Evolutionary conservation across 2,329 filamentous ascomycete species (phyloP).

Genomic region (Mycogone perniciosa): DNA sequence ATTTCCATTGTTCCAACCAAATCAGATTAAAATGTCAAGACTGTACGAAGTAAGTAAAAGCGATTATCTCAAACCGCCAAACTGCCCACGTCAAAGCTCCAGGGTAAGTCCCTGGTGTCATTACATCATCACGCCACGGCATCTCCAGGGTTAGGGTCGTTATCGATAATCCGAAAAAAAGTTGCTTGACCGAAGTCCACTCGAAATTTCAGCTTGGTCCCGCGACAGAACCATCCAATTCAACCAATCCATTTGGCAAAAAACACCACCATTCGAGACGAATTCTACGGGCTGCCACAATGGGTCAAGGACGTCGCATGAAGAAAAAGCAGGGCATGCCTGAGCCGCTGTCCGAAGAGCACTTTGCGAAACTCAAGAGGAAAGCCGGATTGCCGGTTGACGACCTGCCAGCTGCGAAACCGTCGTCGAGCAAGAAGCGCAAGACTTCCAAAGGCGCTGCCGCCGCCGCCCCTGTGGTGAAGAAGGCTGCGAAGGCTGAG

Average conservation of each 20-base stretch:
- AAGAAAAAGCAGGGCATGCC: conserved; percentile 84
- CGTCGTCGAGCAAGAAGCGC: conserved; percentile 55
- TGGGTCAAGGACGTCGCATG: conserved; percentile 89
- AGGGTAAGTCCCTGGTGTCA: neutral
- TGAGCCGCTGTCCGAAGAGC: conserved; percentile 71
- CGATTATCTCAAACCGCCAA: no score
- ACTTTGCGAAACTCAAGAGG: conserved; percentile 74
- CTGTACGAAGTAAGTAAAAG: no score
- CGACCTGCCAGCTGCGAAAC: conserved; percentile 43
- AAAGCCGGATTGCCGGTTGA: conserved; percentile 68
- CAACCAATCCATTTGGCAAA: conserved; percentile 4
- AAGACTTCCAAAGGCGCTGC: conserved; percentile 27
- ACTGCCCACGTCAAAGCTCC: no score
- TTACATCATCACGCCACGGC: conserved; percentile 6
- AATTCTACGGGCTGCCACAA: conserved; percentile 37
- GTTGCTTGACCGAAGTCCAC: conserved; percentile 3
- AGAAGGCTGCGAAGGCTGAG: conserved; percentile 26
- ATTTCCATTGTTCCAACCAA: no score
- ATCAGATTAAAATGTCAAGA: no score
- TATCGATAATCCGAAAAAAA: conserved; percentile 18
- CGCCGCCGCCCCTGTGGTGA: conserved; percentile 12
- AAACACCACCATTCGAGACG: neutral
- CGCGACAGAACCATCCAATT: conserved; percentile 1
- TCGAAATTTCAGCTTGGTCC: neutral
- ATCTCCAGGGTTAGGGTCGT: conserved; percentile 1